Evolutionary conservation across 1,284 basidiomycete genomes (phyloP).

Genomic region (Kwoniella shivajii): DNA sequence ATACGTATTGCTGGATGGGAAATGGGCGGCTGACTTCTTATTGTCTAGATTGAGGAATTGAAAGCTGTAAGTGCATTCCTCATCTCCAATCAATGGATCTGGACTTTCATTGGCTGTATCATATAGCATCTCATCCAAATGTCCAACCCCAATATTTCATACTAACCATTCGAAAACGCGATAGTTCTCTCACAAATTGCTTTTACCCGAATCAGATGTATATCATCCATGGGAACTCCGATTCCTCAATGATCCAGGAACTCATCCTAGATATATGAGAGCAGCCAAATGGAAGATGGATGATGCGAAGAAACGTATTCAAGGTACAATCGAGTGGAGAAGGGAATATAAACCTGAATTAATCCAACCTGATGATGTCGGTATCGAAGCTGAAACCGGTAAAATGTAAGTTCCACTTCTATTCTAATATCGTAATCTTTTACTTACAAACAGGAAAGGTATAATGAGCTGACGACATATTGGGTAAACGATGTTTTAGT

Average conservation of each 20-base stretch:
- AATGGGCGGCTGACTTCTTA: slow-evolving; percentile 9
- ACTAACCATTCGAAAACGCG: too few species aligned
- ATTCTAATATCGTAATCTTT: too few species aligned
- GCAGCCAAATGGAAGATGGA: slow-evolving; percentile 78
- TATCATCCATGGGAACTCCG: slow-evolving; percentile 74
- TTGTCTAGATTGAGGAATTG: slow-evolving; percentile 61
- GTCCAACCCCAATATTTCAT: background rate
- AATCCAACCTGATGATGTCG: slow-evolving; percentile 72
- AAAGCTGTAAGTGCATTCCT: slow-evolving; percentile 59
- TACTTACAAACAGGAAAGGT: background rate
- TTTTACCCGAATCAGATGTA: slow-evolving; percentile 66
- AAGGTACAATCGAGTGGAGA: slow-evolving; percentile 76
- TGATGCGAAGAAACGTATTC: slow-evolving; percentile 74
- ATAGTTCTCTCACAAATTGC: slow-evolving; percentile 67
- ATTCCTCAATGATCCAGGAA: slow-evolving; percentile 73
- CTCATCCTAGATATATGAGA: slow-evolving; percentile 76
- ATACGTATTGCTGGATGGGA: background rate
- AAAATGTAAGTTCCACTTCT: slow-evolving; percentile 68
- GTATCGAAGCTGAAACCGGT: slow-evolving; percentile 74
- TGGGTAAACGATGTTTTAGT: slow-evolving; percentile 52
- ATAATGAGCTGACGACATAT: background rate
- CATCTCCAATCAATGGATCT: background rate
- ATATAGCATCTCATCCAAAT: background rate
- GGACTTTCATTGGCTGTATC: background rate
- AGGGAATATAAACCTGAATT: slow-evolving; percentile 78